Base-by-base conservation (phyloP, 1,139 yeast species). In the Lodderomyces beijingensis region DNA sequence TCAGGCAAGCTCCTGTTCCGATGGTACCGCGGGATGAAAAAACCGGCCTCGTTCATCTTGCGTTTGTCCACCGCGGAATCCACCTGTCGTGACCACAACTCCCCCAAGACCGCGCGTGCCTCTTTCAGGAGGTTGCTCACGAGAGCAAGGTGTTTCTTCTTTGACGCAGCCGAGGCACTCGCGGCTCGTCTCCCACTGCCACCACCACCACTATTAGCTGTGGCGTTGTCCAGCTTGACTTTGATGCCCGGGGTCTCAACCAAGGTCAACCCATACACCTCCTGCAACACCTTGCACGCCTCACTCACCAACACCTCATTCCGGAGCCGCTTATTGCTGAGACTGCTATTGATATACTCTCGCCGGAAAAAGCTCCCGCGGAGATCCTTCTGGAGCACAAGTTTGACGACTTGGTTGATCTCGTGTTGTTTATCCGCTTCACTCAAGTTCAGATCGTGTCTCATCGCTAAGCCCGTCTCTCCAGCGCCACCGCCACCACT, bases 201-300 rank as follows among this genome's bases (percentile, higher is more conserved):
- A n/a, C 8, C 6, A 7, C 25, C 25, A n/a, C 9, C 10, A 19
- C 9, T 10, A 8, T 7, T 19, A 19, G 21, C 21, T 19, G 21
- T 19, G 10, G 21, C 25, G 12, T 25, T 24, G 15, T 29, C 40
- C 7, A 33, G 30, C 13, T 41, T 41, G 4, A 27, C 16, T 23
- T 23, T 23, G 14, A 9, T 23, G 12, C 35, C 30, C 3, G 55
- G 50, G 9, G 50, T 39, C 28, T 49, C 50, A 23, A 44, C 51
- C 25, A 65, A 41, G 16, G 51, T 42, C 31, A 65, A 36, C 1
- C 70, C 73, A 40, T 61, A 65, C 2, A 52, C 45, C 5, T 45
- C 40, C 21, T 47, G 43, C 24, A 67, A 37, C n/a, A 49, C 50
- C 1, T 20, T 30, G 25, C 46, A 46, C 1, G 53, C 50, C 12